Conservation (phyloP, 768 basidiomycete species). For the Cystobasidium onofrii region DNA sequence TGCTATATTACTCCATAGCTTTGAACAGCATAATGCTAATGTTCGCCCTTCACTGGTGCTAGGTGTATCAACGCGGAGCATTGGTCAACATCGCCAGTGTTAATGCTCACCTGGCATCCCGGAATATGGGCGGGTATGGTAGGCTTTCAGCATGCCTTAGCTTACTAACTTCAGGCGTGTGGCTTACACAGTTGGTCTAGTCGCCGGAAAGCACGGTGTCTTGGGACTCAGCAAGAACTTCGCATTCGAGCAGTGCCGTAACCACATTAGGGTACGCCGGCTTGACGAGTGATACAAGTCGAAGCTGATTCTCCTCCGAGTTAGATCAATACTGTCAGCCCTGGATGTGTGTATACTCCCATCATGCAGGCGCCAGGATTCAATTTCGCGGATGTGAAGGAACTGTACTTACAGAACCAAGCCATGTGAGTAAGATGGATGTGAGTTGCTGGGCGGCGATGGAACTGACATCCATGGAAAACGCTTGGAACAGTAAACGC, state of each 20-base stretch:
- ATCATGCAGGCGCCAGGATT: conserved; percentile 5
- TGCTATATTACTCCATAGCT: too few species aligned
- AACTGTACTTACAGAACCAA: neutral
- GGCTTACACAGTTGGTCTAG: conserved; percentile 8
- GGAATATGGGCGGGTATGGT: conserved; percentile 7
- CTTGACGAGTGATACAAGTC: neutral
- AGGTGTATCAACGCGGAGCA: neutral
- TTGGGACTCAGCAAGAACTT: conserved; percentile 3
- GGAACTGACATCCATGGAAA: neutral
- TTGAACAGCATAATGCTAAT: neutral
- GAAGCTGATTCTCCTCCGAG: too few species aligned
- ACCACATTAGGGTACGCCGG: neutral
- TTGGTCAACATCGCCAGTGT: neutral
- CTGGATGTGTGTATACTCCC: neutral
- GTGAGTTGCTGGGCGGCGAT: neutral
- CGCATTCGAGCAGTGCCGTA: neutral
- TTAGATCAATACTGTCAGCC: conserved; percentile 5
- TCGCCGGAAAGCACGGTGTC: neutral
- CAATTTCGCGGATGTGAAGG: neutral
- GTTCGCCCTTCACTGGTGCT: neutral
- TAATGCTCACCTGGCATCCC: conserved; percentile 1
- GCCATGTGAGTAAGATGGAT: neutral
- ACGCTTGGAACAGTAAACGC: neutral
- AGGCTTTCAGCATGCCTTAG: neutral
- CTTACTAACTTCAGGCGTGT: neutral